Base-by-base conservation (phyloP, 805 yeast species). In the Kodamaea laetipori region DNA sequence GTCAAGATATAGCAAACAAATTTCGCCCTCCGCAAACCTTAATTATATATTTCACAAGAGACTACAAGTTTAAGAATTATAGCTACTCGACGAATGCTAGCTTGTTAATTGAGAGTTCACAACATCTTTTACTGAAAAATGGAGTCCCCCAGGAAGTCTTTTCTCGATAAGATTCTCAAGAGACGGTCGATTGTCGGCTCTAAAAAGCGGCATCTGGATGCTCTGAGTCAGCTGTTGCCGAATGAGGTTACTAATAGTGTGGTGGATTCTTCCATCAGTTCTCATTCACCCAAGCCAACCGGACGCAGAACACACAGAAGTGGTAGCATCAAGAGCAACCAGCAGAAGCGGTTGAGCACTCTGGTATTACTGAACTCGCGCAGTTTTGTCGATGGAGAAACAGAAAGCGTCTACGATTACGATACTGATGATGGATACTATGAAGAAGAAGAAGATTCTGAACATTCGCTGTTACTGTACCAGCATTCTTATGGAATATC, bases 361-460 rank as follows among this genome's bases (percentile, higher is more conserved):
- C 24, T 21, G 24, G 24, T 21, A 8, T 15, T 28, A 11, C 13
- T 33, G 41, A 3, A 18, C 26, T 24, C 26, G 17, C 37, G 23
- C 39, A 39, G 39, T 11, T 28, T 23, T 64, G 58, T 43, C 56
- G 65, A 60, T 9, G 57, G 53, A 32, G 47, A 52, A 1, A 52
- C 56, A 31, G 47, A 52, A 1, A 54, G 57, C 37, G 49, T 63
- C 6, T 55, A 49, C 41, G 57, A 58, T 37, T 56, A 59, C 24
- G 66, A 56, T 25, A 62, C 55, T 41, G 53, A 45, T 26, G 51
- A 45, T 18, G 41, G 36, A 15, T 18, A 45, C 32, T 12, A 32
- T 38, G 24, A 21, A 21, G 28, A 48, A 4, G 55, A 51, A 36
- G 44, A 40, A 11, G 49, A 46, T 33, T 48, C 42, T 31, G 41